Percentiles rank a stretch among this genome's conserved stretches.
phyloP scores from a whole-genome alignment of 225 moss, liverwort and hornwort genomes.

The Takakia lepidozioides region DNA sequence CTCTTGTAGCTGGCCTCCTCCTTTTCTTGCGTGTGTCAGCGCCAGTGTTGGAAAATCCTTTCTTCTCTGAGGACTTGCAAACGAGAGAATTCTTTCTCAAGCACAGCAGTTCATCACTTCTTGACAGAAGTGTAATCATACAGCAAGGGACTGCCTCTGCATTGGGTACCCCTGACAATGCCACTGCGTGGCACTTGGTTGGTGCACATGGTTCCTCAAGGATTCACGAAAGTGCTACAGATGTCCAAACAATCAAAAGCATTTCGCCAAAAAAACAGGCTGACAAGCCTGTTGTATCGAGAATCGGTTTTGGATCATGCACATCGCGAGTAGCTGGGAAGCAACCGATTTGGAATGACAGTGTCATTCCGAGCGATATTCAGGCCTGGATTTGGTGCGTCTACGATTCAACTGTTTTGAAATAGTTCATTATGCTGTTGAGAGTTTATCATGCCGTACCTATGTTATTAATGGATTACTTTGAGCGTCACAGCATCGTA shows the following conservation, averaged over 20 bases:
- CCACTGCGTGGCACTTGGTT: background rate
- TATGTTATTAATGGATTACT: no score
- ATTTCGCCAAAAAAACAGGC: no score
- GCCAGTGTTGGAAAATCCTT: constrained; percentile 13
- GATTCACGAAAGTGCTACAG: no score
- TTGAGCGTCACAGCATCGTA: no score
- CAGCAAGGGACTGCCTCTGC: constrained; percentile 8
- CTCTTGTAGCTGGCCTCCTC: constrained; percentile 12
- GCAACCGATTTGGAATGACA: constrained; percentile 73
- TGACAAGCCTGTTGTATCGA: constrained; percentile 35
- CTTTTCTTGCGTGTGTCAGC: constrained; percentile 16
- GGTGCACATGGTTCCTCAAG: no score
- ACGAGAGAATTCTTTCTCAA: no score
- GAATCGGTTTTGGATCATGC: constrained; percentile 86
- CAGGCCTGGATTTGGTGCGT: constrained; percentile 88
- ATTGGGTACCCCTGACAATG: constrained; percentile 7
- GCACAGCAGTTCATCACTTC: no score
- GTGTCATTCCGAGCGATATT: constrained; percentile 59
- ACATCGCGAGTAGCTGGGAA: constrained; percentile 58
- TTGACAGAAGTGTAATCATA: constrained; percentile 2
- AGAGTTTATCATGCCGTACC: no score
- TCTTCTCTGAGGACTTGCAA: no score
- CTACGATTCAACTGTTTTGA: background rate
- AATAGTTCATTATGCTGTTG: no score
- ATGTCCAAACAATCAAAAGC: no score